Evolutionary conservation across 129 eudicot genomes (phyloP).

Genomic region (Ambrosia trifida): DNA sequence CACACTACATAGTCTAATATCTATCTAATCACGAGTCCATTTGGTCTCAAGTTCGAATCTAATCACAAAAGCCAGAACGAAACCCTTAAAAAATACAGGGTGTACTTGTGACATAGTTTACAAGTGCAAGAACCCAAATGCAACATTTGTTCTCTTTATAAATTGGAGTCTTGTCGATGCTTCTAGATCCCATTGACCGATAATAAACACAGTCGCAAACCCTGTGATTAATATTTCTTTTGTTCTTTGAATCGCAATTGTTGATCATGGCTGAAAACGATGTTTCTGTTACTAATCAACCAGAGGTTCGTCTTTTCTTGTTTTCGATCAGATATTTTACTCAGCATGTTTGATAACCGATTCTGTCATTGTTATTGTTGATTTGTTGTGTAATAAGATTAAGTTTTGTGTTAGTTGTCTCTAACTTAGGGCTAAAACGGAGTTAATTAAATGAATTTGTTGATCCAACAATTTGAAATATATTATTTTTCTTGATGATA

Average conservation of each 20-base stretch:
- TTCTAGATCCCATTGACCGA: too few species aligned
- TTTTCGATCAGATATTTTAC: constrained; percentile 1
- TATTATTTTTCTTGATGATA: background rate
- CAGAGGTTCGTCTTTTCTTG: constrained; percentile 23
- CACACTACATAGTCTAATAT: too few species aligned
- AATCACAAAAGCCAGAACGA: too few species aligned
- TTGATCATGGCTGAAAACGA: constrained; percentile 34
- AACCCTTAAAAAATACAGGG: background rate
- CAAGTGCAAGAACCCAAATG: background rate
- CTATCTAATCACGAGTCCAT: too few species aligned
- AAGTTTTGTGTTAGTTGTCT: background rate
- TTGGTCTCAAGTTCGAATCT: too few species aligned
- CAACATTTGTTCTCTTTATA: background rate
- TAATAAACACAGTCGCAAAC: background rate
- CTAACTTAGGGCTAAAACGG: constrained; percentile 9
- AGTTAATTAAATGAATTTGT: background rate
- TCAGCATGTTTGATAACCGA: background rate
- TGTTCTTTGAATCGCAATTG: background rate
- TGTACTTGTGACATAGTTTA: background rate
- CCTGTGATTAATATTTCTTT: background rate
- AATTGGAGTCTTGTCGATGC: background rate
- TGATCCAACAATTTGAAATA: background rate
- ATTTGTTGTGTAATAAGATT: background rate
- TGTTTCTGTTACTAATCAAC: constrained; percentile 24
- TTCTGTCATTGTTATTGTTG: constrained; percentile 1